Base-by-base conservation (phyloP, 1,139 yeast species). In the Debaryomyces udenii region DNA sequence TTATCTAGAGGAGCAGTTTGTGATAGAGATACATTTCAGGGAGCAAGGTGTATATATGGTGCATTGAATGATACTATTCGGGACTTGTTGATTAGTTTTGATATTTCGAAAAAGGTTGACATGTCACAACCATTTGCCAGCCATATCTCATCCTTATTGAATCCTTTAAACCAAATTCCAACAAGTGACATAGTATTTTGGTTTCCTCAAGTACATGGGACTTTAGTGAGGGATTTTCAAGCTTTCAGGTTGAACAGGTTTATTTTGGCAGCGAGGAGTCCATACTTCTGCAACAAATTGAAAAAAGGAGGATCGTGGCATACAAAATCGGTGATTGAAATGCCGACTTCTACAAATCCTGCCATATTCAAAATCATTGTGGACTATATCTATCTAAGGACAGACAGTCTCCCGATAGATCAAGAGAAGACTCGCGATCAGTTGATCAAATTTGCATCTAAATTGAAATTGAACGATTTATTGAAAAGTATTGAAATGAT, bases 11-110 rank as follows among this genome's bases (percentile, higher is more conserved):
- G 95, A 6, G 90, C 94, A 0, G 72, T 81, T 2, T 84, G 91
- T 59, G 91, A 85, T 57, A 70, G 90, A 54, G 93, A 86, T 54
- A 82, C 90, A 15, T 81, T 81, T 55, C 87, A 86, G 59, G 94
- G 95, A 2, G 89, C 85, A 9, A 70, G 94, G 34, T 86, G 93
- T 49, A 72, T 86, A 2, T 85, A 86, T 55, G 94, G 91, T 2
- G 94, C 94, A 0, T 61, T 86, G 42, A 86, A 77, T 18, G 89
- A 84, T 52, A 62, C 68, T 9, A 86, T 86, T 18, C 61, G 90
- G 36, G 74, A 78, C 39, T 57, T 83, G 20, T 61, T 86, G 42
- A 57, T 82, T 14, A 71, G 80, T 42, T 82, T 75, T 54, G 90
- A 84, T 55, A 75, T 86, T 36, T 77, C 88, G 3, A 86, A 83